phyloP scores from a whole-genome alignment of 345 rosid species.

The Eucalyptus albens region DNA sequence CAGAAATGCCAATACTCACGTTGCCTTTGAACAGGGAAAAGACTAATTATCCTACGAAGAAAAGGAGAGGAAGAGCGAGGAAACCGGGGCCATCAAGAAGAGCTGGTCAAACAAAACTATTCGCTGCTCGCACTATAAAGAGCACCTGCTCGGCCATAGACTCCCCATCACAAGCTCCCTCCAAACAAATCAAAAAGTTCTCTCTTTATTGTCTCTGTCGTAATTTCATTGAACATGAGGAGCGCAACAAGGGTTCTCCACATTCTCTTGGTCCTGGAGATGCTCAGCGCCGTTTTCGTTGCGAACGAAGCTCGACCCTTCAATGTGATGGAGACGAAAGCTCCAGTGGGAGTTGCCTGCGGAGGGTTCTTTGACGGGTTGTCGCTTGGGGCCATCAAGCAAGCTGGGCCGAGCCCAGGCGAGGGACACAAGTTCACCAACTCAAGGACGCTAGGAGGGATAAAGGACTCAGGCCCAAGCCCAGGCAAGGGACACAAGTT shows the following conservation, averaged over 20 bases:
- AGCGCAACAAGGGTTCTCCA: background rate
- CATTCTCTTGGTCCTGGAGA: background rate
- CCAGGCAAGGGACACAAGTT: background rate
- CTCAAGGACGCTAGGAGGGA: background rate
- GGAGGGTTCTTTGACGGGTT: background rate
- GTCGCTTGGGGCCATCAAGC: background rate
- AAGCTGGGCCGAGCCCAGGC: background rate
- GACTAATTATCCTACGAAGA: background rate
- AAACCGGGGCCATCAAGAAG: background rate
- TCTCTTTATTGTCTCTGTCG: background rate
- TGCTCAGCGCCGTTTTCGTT: background rate
- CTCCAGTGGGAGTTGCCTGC: background rate
- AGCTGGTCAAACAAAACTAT: background rate
- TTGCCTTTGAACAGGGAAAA: background rate
- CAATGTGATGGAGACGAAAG: background rate
- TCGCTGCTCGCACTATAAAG: background rate
- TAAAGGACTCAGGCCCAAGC: slow-evolving; percentile 2
- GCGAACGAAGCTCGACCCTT: slow-evolving; percentile 1
- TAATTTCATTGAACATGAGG: background rate
- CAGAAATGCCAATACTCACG: background rate
- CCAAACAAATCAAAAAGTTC: background rate
- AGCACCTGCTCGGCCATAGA: background rate
- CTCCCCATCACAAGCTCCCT: background rate
- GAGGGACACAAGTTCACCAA: background rate
- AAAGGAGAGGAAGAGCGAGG: background rate